A percentile compares a stretch with the other conserved stretches of the same genome.
phyloP scores from a whole-genome alignment of 2,329 filamentous ascomycete genomes.

The Trichoderma guizhouense region DNA sequence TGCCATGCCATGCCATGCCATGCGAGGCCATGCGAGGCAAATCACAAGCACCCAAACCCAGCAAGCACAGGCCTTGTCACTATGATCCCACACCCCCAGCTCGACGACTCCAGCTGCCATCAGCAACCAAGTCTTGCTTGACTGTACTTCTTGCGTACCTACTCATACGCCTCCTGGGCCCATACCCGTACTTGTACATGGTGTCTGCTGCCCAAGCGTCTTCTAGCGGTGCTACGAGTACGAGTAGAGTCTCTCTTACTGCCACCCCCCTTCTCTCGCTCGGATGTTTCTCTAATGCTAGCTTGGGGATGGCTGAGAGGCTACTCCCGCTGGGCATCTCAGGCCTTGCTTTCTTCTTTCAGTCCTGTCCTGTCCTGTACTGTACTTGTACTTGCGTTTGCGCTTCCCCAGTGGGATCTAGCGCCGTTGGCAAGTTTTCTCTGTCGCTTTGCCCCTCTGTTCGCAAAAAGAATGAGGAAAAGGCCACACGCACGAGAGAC shows the following conservation, averaged over 20 bases:
- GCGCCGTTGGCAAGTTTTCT: slow-evolving; percentile 1
- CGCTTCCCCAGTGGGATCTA: slow-evolving; percentile 19
- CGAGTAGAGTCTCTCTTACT: neutral
- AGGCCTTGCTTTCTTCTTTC: neutral
- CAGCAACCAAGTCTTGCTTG: neutral
- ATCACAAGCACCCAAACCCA: slow-evolving; percentile 6
- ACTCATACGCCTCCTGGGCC: slow-evolving; percentile 5
- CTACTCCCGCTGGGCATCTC: slow-evolving; percentile 13
- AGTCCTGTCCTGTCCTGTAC: neutral
- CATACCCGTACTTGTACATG: slow-evolving; percentile 2
- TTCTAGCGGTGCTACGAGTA: slow-evolving; percentile 1
- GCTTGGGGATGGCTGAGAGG: slow-evolving; percentile 9
- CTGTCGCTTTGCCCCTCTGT: slow-evolving; percentile 8
- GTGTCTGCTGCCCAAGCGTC: slow-evolving; percentile 15
- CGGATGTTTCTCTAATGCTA: slow-evolving; percentile 9
- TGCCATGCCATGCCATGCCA: slow-evolving; percentile 7
- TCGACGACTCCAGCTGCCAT: slow-evolving; percentile 7
- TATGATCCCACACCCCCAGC: slow-evolving; percentile 21
- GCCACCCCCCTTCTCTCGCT: slow-evolving; percentile 9
- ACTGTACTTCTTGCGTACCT: neutral
- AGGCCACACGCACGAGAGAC: slow-evolving; percentile 11
- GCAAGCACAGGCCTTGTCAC: neutral
- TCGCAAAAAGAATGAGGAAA: neutral
- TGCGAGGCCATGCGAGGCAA: slow-evolving; percentile 18
- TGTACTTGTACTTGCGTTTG: neutral